Evolutionary conservation across 768 basidiomycete species (phyloP).

Genomic region (Sarcodon aspratus): DNA sequence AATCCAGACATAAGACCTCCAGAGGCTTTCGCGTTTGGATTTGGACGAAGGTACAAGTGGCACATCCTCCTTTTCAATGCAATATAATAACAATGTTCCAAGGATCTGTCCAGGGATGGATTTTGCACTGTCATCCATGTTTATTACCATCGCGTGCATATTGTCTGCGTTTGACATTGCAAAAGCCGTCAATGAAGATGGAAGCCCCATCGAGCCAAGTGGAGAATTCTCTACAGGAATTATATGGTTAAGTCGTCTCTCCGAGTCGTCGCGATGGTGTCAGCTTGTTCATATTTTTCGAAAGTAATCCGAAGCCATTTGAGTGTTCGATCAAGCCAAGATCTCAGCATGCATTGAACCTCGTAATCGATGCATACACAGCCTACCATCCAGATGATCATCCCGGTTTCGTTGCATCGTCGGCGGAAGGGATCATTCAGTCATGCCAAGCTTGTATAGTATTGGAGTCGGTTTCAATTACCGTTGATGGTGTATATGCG

Average conservation of each 20-base stretch:
- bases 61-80: too few species aligned
- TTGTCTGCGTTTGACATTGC: constrained; percentile 10
- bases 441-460: too few species aligned
- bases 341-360: constrained; percentile 3
- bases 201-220: constrained; percentile 5
- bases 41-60: not conserved
- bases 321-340: constrained; percentile 12
- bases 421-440: too few species aligned
- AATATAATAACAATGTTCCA: too few species aligned
- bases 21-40: not conserved
- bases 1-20: not conserved
- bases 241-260: not conserved
- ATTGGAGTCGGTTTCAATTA: too few species aligned
- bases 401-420: too few species aligned
- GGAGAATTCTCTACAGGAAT: constrained; percentile 5
- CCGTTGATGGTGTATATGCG: too few species aligned
- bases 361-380: constrained; percentile 1
- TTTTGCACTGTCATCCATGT: constrained; percentile 8
- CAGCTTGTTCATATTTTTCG: not conserved
- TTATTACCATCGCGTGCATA: constrained; percentile 6
- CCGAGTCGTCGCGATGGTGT: not conserved
- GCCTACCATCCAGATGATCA: too few species aligned
- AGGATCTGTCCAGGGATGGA: constrained; percentile 12
- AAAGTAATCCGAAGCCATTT: constrained; percentile 14
- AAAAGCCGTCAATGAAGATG: constrained; percentile 5